Base-by-base conservation (phyloP, 2,329 filamentous ascomycete species). In the Aspergillus chevalieri region DNA sequence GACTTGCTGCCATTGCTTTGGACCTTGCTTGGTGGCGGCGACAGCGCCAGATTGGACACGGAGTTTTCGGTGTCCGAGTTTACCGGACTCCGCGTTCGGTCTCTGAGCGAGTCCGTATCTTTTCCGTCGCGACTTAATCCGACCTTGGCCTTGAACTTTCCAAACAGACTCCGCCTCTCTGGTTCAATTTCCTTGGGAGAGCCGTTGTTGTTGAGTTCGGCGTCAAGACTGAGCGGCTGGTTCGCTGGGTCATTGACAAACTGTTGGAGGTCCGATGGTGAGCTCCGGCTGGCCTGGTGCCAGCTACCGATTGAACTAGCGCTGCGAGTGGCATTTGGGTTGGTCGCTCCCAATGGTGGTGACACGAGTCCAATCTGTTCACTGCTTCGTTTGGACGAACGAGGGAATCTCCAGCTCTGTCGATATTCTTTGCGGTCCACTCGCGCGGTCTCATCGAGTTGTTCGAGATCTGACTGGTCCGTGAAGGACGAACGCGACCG, bases 391-490 rank as follows among this genome's bases (percentile, higher is more conserved):
- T 78, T 73, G 2, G 68, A 57, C 1, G 71, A 65, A 3, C 69
- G 78, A 17, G 84, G 84, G 15, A 89, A 86, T 47, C 90, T 77
- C 74, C 89, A 89, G 24, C 86, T 82, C 50, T 79, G 82, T 61
- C 85, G 86, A 68, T 84, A 87, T 47, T 87, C 83, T 58, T 80
- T 84, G 47, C 86, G 83, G 12, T 81, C 74, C 41, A 69, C 66
- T 3, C 77, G 77, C 33, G 66, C 59, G 17, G 66, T 61, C 30
- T 89, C 86, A 24, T 90, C 87, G 8, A 78, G 68, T 52, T 86
- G 83, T 54, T 95, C 90, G 26, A 84, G 65, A 63, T 95, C 90
- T 0, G 89, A 95, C 19, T 85, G 82, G 57, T 94, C 90, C 21
- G 92, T 93, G 55, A 83, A 76, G 2, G 80, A 83, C 1, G 80